Conservation (phyloP, 805 yeast genomes). For the Candida lessepsii region DNA sequence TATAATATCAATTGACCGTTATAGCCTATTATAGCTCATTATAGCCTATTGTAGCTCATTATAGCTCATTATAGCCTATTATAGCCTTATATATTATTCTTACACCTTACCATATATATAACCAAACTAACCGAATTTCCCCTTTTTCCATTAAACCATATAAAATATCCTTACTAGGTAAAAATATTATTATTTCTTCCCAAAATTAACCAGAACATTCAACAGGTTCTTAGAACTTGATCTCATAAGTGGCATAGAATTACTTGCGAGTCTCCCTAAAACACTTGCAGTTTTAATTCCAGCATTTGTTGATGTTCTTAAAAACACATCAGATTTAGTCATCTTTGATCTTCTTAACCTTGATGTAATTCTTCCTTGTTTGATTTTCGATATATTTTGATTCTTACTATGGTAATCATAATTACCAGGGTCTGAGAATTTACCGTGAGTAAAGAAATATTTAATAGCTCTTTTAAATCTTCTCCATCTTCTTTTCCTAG, state of each 20-base stretch:
- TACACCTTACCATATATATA: too few species aligned
- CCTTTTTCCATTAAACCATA: background rate
- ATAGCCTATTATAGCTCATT: too few species aligned
- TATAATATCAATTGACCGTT: too few species aligned
- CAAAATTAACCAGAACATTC: conserved; percentile 19
- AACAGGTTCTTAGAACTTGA: conserved; percentile 16
- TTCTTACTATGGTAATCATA: conserved; percentile 14
- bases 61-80: too few species aligned
- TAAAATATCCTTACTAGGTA: too few species aligned
- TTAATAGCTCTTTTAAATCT: conserved; percentile 27
- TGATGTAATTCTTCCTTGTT: conserved; percentile 23
- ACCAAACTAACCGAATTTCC: too few species aligned
- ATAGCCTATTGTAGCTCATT: too few species aligned
- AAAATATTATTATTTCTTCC: too few species aligned
- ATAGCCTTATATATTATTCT: too few species aligned
- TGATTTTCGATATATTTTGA: conserved; percentile 25
- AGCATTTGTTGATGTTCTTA: conserved; percentile 19
- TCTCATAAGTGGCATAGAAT: conserved; percentile 19
- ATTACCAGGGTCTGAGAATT: conserved; percentile 24
- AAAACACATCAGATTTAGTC: conserved; percentile 14
- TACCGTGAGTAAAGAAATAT: conserved; percentile 28
- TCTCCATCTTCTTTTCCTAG: conserved; percentile 31
- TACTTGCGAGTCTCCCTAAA: conserved; percentile 22
- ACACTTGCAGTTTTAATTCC: conserved; percentile 20
- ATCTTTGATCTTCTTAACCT: conserved; percentile 17